Conservation (phyloP, 2,329 filamentous ascomycete species). For the Penicillium sp. region DNA sequence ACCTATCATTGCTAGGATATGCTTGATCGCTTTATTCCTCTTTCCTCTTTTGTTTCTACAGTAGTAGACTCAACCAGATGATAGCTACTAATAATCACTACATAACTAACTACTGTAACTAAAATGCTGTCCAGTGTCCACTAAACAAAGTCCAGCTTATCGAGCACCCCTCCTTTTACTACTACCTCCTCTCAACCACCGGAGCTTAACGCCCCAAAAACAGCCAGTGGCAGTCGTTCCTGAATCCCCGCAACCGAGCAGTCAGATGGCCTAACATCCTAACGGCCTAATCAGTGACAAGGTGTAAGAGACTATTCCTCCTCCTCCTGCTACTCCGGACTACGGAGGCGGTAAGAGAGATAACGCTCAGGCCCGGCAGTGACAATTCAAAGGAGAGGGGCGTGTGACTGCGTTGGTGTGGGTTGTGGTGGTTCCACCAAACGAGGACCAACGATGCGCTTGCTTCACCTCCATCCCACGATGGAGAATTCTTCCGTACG, state of each 20-base stretch:
- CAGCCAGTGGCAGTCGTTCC: conserved; percentile 38
- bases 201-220: conserved; percentile 15
- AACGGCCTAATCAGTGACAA: not conserved
- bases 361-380: conserved; percentile 28
- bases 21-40: no score
- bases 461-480: not conserved
- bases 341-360: not conserved
- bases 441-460: not conserved
- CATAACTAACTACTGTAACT: not conserved
- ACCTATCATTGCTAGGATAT: no score
- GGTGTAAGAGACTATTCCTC: no score
- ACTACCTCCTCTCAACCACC: conserved; percentile 7
- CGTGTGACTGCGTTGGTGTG: conserved; percentile 20
- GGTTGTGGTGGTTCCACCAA: conserved; percentile 9
- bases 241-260: conserved; percentile 31
- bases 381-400: conserved; percentile 9
- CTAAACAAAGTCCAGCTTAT: not conserved
- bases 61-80: not conserved
- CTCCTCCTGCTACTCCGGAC: no score
- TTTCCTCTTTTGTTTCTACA: not conserved
- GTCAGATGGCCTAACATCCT: conserved; percentile 23
- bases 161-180: not conserved
- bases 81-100: not conserved
- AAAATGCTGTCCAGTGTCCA: no score
- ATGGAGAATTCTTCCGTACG: not conserved